Base-by-base conservation (phyloP, 1,284 basidiomycete genomes). In the Takashimella koratensis region DNA sequence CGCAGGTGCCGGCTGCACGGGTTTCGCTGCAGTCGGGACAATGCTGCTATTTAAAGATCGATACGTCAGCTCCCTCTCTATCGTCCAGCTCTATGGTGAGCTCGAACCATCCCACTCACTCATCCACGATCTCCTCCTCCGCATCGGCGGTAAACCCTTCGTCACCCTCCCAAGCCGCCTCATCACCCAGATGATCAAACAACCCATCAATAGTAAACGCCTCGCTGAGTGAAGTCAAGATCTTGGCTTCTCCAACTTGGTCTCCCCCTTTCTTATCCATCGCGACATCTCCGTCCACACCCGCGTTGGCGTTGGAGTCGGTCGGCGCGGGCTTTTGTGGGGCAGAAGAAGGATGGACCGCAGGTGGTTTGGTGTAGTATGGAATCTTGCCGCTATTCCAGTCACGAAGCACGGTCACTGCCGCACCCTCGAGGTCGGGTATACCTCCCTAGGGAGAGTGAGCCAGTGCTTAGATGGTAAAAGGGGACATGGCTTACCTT, bases 301-400 rank as follows among this genome's bases (percentile, higher is more conserved):
- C 23, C n/a, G 27, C 30, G 24, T 47, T 13, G 12, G 49, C 50
- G 11, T 26, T 40, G 8, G n/a, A 19, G 11, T 41, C 21, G 1
- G 47, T 51, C 6, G 54, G 46, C n/a, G 40, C 45, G 1, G 54
- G 54, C 6, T 50, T 47, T 2, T 56, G 43, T 13, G 64, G 63
- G 6, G 63, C 62, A n/a, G 82, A 80, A 2, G 88, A 90, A 0
- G 86, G 84, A 67, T 92, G 90, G 2, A 89, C 71, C 2, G 78
- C 68, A 0, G 95, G 94, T 2, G 93, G 90, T 1, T 79, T 73
- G 1, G 90, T 90, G 76, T 82, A 88, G 76, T 91, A 98, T 0
- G 88, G 86, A 23, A 98, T 97, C 69, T 92, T 93, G 66, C 97
- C 92, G 59, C 90, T 84, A 69, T 98, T 98, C 94, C 95, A 98